Base-by-base conservation (phyloP, 148 eudicot species). In the Camellia lanceoleosa region DNA sequence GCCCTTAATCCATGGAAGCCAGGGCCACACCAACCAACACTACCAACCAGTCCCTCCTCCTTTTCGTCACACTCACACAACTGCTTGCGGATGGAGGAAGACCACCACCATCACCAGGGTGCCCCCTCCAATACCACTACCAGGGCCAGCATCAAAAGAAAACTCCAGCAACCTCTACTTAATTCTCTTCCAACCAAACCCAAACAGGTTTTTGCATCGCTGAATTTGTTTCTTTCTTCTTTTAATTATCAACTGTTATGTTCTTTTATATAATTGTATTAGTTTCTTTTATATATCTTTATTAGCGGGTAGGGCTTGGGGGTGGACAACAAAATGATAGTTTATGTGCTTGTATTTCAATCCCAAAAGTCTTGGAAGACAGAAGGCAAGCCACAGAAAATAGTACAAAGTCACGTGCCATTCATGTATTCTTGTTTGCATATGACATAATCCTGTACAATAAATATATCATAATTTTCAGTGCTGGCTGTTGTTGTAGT, bases 61-160 rank as follows among this genome's bases (percentile, higher is more conserved):
- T 79, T 55, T 66, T 13, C 60, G 44, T 19, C 38, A 1, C 38
- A 30, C 1, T 30, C 68, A 61, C n/a, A 80, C 60, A 64, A 13
- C 47, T 2, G 9, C 44, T 9, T 7, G 68, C 9, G 61, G 19
- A 4, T 54, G 20, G n/a, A 49, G 6, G 30, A 42, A 16, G 55
- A 38, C 13, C 7, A 15, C 7, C 6, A 42, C 51, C 38, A 30
- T 0, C 38, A 30, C 47, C 62, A 5, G 68, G 75, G 60, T 7
- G 71, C 71, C 47, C 71, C 71, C 59, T 64, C 79, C 46, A 2
- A 49, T 7, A 30, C 38, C 38, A 30, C 38, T 30, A 30, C 71
- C 13, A 77, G 73, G 79, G 46, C 63, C 65, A 83, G 79, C 51
- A 56, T 41, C 60, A 86, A 83, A 77, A 70, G 86, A 65, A 83